Evolutionary conservation across 1,139 yeast species (phyloP), one percentile per base, ranked within the genome.

Genomic region (Candida labiduridarum): DNA sequence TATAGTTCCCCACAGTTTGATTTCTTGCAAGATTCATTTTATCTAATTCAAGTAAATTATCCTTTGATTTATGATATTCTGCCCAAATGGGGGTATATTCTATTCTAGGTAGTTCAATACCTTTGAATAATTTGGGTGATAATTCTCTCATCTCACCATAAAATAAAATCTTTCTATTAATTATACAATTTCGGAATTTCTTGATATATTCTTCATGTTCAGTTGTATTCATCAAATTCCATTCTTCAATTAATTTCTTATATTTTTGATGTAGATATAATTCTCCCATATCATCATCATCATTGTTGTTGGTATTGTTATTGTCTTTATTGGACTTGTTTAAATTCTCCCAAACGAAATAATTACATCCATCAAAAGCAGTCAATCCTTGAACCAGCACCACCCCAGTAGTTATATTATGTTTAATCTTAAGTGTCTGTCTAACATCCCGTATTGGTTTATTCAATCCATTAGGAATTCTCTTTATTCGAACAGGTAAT

Each of bases 161-260:
- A 46, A 62, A 56, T 25, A 71, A 62, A 49, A 69, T 71, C 42
- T 62, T 59, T 1, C 78, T 78, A 33, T 52, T 53, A 34, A 56
- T 55, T 43, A 69, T 52, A 14, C 71, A 52, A 9, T 60, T 55
- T 15, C 62, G 59, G 46, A 69, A 72, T 41, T 67, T 71, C 27
- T 56, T 59, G 9, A 69, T 51, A 45, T 63, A 65, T 4, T 46
- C 48, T 19, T 63, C 65, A 54, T 68, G 68, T 40, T 64, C 64
- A 8, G 58, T 62, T 39, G 54, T 49, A 8, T 59, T 52, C 62
- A 72, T 48, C 6, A 46, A 50, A 11, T 63, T 61, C 78, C 78
- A 74, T 22, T 35, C 16, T 18, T 29, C n/a, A 16, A 15, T 12
- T 15, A 47, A 31, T n/a, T 33, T 15, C 6, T 31, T 14, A 31